A percentile compares a stretch with the other conserved stretches of the same genome.
phyloP scores from a whole-genome alignment of 148 eudicot genomes.

The Diospyros lotus region DNA sequence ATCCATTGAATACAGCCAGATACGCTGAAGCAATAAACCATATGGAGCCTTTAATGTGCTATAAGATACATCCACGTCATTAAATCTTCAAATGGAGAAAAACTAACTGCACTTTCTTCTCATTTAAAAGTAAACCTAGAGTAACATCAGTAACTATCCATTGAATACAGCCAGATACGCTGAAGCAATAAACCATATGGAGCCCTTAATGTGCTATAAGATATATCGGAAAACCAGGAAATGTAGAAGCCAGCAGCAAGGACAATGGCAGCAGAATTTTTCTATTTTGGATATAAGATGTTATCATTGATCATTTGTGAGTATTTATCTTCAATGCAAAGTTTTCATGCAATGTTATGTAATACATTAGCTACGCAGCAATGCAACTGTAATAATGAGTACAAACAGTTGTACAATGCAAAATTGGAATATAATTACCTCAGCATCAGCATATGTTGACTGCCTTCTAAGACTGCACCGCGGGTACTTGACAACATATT shows the following conservation, averaged over 20 bases:
- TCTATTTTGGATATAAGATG: neutral
- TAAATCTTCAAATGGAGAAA: constrained; percentile 44
- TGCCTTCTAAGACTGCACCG: constrained; percentile 88
- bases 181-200: neutral
- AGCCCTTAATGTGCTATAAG: neutral
- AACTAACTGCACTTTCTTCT: neutral
- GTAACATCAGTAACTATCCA: neutral
- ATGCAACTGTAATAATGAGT: constrained; percentile 6
- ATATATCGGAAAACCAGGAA: neutral
- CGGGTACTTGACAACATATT: constrained; percentile 85
- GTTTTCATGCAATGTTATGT: neutral
- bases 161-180: neutral
- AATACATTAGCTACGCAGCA: neutral
- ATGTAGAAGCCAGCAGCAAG: neutral
- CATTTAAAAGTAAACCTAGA: neutral
- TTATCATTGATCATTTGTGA: neutral
- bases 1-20: neutral
- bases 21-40: neutral
- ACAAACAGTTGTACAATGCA: neutral
- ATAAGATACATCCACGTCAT: constrained; percentile 60
- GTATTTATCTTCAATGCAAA: neutral
- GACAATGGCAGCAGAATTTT: constrained; percentile 3
- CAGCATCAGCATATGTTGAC: constrained; percentile 85
- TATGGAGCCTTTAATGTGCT: no score
- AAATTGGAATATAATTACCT: constrained; percentile 41